Base-by-base conservation (phyloP, 1,284 basidiomycete genomes). In the Apiotrichum sp. region DNA sequence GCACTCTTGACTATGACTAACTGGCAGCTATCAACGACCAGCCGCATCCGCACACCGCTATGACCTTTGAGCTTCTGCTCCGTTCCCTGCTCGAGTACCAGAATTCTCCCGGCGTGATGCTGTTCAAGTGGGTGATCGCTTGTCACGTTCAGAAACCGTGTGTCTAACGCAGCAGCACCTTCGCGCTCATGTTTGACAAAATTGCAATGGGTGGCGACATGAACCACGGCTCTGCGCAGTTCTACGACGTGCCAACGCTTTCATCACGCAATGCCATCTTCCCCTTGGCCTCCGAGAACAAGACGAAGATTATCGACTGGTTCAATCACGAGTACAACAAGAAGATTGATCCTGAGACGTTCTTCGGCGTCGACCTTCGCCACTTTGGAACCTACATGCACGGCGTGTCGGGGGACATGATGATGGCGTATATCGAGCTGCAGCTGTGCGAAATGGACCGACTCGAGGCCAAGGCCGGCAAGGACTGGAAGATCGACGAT, bases 401-500 rank as follows among this genome's bases (percentile, higher is more conserved):
- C 52, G 48, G 55, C 10, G 51, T 71, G n/a, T 55, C 69, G 31
- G 72, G 59, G 31, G 57, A 66, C 16, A 41, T 76, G 22, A 64
- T 63, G 14, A 61, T 53, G 10, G 66, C 71, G 5, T 76, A 74
- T 44, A 60, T 74, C 44, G 67, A 73, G 43, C 46, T 47, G 40
- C 72, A 74, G 50, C 57, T 71, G 6, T 73, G 71, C 55, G 67
- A 72, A 55, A 71, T 74, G 68, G 65, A 68, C 41, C 39, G 48
- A 7, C 58, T 62, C 36, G 66, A 67, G 56, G 55, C 55, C 5
- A 43, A 36, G 40, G 45, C 39, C 4, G 40, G 40, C 40, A 56
- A 56, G 40, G 44, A 29, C 33, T 38, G 49, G 14, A 36, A 57
- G 52, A 36, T 57, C 32, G 65, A 68, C 41, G 48, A 43, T 29